Conservation (phyloP, 345 rosid species). For the Rubroshorea leprosula region DNA sequence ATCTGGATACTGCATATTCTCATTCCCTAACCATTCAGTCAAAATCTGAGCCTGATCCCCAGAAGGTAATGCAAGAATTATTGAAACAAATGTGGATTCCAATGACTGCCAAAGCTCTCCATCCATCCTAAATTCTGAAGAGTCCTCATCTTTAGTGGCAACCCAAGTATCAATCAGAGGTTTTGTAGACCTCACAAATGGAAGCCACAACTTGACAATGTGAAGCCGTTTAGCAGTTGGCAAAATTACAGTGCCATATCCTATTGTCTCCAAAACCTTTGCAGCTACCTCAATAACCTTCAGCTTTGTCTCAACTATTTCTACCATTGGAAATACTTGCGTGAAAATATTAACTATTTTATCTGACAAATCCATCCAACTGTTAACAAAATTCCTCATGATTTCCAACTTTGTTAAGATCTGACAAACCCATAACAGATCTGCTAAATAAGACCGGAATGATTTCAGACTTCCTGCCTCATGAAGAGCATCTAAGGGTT, state of each 20-base stretch:
- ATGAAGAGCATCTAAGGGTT: conserved; percentile 23
- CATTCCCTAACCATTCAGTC: conserved; percentile 66
- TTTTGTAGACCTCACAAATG: conserved; percentile 62
- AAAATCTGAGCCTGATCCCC: conserved; percentile 77
- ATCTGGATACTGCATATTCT: conserved; percentile 62
- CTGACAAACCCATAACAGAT: conserved; percentile 70
- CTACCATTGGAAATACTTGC: conserved; percentile 26
- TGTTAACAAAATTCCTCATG: conserved; percentile 59
- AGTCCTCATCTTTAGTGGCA: conserved; percentile 23
- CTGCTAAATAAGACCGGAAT: conserved; percentile 49
- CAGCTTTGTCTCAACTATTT: conserved; percentile 37
- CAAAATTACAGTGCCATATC: conserved; percentile 64
- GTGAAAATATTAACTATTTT: conserved; percentile 44
- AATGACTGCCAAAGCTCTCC: conserved; percentile 77
- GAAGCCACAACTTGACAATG: conserved; percentile 80
- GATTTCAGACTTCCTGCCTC: conserved; percentile 26
- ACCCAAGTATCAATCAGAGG: conserved; percentile 46
- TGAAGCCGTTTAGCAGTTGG: conserved; percentile 60
- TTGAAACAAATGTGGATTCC: conserved; percentile 67
- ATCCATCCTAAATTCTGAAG: conserved; percentile 38
- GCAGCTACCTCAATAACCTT: conserved; percentile 61
- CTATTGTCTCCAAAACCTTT: conserved; percentile 75
- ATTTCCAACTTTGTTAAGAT: conserved; percentile 65
- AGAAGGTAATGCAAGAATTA: conserved; percentile 72
- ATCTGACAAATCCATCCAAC: conserved; percentile 76